Base-by-base conservation (phyloP, 345 rosid species). In the Turritis glabra region DNA sequence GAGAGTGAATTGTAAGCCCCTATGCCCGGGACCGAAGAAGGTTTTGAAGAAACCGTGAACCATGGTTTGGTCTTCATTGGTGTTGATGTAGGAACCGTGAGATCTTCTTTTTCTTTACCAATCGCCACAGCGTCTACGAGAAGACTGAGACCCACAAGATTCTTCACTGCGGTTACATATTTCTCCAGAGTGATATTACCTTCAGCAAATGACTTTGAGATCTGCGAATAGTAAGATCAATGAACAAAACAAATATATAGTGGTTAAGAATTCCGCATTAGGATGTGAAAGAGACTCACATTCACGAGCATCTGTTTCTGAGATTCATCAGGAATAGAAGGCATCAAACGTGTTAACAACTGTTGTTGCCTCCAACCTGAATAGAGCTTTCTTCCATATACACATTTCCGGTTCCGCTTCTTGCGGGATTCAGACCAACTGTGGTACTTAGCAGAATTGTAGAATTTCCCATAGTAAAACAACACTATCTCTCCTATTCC, bases 361-460 rank as follows among this genome's bases (percentile, higher is more conserved):
- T 85, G 82, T 21, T 89, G 86, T 41, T 82, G 92, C 80, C 92
- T 89, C 95, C 95, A 87, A 53, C 89, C 90, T 17, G 87, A 74
- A 72, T 89, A 87, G 47, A 87, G 80, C 79, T 83, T 91, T 47
- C 72, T 79, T 51, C 92, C 95, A 51, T 46, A 74, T 27, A 80
- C 76, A 50, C 85, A 84, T 67, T 80, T 89, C 38, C 81, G 71
- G 30, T 68, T 82, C 27, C 79, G 82, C 62, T 75, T 75, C 80
- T 85, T 87, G 44, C 82, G 80, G 61, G 85, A 76, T 68, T 73
- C 82, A 72, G 81, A 84, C 95, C 97, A 87, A 35, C 86, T 82
- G 30, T n/a, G 79, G 69, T 84, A 83, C 21, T 44, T 71, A 35
- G 81, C 76, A 40, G 90, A 85, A 64, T 69, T 79, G 48, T 86